Conservation (phyloP, 164 flowering plant species). For the Liriodendron chinense region DNA sequence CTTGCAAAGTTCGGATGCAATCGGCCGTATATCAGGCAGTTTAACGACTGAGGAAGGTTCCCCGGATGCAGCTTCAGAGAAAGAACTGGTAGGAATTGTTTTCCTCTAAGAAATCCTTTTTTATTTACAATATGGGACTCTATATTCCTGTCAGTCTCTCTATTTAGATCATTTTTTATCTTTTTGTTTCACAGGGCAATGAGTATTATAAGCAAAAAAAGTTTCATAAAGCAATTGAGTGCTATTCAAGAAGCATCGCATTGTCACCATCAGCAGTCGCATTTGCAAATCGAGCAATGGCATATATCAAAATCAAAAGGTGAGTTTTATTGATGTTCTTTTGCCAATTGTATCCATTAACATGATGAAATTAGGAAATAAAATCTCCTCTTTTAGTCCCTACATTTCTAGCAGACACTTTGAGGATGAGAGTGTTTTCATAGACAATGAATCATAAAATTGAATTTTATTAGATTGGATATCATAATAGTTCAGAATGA, state of each 20-base stretch:
- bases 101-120: background rate
- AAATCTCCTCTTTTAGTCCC: background rate
- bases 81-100: slow-evolving; percentile 62
- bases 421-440: background rate
- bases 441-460: background rate
- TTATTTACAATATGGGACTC: background rate
- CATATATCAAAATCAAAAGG: slow-evolving; percentile 81
- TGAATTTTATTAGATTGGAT: background rate
- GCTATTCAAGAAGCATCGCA: slow-evolving; percentile 96
- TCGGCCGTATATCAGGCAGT: slow-evolving; percentile 39
- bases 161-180: slow-evolving; percentile 2
- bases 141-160: background rate
- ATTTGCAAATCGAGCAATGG: slow-evolving; percentile 97
- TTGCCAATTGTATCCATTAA: background rate
- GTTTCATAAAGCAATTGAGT: slow-evolving; percentile 81
- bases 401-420: background rate
- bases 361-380: no score
- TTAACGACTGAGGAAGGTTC: slow-evolving; percentile 41
- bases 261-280: slow-evolving; percentile 89
- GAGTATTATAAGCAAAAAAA: slow-evolving; percentile 93
- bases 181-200: slow-evolving; percentile 56
- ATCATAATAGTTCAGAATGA: no score
- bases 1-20: slow-evolving; percentile 33
- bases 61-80: slow-evolving; percentile 85
- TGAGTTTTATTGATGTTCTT: slow-evolving; percentile 17